Base-by-base conservation (phyloP, 2,329 filamentous ascomycete species). In the Fusarium dimerum region DNA sequence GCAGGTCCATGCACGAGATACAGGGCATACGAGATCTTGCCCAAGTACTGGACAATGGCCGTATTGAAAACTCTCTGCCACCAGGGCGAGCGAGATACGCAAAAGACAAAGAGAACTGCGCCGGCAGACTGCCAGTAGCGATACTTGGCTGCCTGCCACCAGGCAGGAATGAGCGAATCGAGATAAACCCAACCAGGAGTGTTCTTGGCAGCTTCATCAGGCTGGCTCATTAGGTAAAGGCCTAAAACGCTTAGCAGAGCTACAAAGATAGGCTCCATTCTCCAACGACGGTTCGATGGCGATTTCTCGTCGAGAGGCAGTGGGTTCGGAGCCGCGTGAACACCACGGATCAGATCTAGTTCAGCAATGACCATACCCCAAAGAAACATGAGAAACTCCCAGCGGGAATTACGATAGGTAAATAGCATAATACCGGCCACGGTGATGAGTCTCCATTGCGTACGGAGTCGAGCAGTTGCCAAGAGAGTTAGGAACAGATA, bases 1-100 rank as follows among this genome's bases (percentile, higher is more conserved):
- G 78, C 74, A 4, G 80, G 79, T 1, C 82, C 81, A 63, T 86
- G 83, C 72, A 85, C 79, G 13, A 86, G 75, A 65, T 86, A 86
- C 26, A 86, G 64, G 45, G 81, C 78, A 63, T 83, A 86, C 47
- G 80, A 84, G 58, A 86, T 79, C 63, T 78, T 78, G 52, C 83
- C 83, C 6, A 86, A 70, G 66, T 85, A 86, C 62, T 84, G 81
- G 3, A 83, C 71, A 15, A 74, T 59, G 2, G 68, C 62, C 2
- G 72, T 70, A 62, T 78, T 78, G 68, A 85, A 83, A 51, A 83
- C 69, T 16, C 70, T 68, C 61, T 80, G 78, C 72, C 80, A 78
- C 5, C 63, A 67, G 3, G 68, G 65, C 5, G 76, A 77, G 48
- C 78, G 74, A 20, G 76, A 73, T 16, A 80, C 76, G 36, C 76